phyloP scores from a whole-genome alignment of 352 stramenopile species.

The Aphanomyces euteiches region DNA sequence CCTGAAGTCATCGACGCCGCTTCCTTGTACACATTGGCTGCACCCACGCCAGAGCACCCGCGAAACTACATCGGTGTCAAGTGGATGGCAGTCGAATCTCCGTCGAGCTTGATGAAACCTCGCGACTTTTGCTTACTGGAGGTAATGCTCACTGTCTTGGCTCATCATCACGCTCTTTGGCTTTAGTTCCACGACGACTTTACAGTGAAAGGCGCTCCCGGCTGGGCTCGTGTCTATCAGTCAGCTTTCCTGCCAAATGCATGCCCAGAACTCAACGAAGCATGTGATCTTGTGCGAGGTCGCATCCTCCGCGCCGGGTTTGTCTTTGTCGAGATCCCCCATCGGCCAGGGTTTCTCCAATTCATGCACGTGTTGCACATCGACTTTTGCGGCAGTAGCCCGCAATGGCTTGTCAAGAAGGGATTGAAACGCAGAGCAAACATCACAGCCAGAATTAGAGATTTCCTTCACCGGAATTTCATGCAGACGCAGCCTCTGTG shows the following conservation, averaged over 20 bases:
- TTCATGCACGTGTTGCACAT: background rate
- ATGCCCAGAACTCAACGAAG: slow-evolving; percentile 17
- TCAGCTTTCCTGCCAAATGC: slow-evolving; percentile 5
- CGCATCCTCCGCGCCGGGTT: slow-evolving; percentile 6
- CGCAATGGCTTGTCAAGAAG: slow-evolving; percentile 16
- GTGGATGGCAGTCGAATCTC: slow-evolving; percentile 37
- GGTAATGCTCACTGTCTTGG: background rate
- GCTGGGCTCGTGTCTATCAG: slow-evolving; percentile 3
- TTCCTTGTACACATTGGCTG: slow-evolving; percentile 58
- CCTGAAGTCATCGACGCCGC: slow-evolving; percentile 65
- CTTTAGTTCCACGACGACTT: background rate
- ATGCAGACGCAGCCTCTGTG: no score
- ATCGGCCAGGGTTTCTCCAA: background rate
- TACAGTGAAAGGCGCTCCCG: background rate
- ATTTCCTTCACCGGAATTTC: no score
- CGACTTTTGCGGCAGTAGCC: slow-evolving; percentile 6
- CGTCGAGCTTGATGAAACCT: background rate
- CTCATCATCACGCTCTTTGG: background rate
- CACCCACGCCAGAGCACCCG: slow-evolving; percentile 59
- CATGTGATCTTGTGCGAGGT: slow-evolving; percentile 1
- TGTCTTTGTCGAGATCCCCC: slow-evolving; percentile 21
- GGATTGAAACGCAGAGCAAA: no score
- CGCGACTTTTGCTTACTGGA: background rate
- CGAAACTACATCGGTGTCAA: slow-evolving; percentile 77
- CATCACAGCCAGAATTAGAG: no score